phyloP scores from a whole-genome alignment of 768 basidiomycete species.

The Boletus huronensis region DNA sequence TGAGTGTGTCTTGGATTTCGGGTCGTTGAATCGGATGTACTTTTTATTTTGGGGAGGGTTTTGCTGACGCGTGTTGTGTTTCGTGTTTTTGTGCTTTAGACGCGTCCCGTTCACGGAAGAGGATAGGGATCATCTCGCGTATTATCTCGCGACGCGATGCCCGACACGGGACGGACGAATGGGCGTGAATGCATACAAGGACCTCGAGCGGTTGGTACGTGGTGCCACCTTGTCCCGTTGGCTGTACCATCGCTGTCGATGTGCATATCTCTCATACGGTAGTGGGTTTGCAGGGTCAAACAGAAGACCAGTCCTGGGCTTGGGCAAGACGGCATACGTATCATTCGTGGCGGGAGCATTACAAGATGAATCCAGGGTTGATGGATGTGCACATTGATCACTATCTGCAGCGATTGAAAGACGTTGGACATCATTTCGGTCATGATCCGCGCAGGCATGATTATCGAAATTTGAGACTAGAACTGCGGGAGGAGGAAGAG shows the following conservation, averaged over 20 bases:
- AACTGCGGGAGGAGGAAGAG: constrained; percentile 7
- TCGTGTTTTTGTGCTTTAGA: constrained; percentile 3
- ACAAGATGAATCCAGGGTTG: constrained; percentile 39
- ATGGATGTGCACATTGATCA: constrained; percentile 43
- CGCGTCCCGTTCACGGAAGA: constrained; percentile 34
- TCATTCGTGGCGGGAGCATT: constrained; percentile 63
- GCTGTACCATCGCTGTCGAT: neutral
- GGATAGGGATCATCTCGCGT: constrained; percentile 42
- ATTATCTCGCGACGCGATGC: constrained; percentile 48
- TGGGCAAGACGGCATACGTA: constrained; percentile 46
- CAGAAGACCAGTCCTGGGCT: constrained; percentile 36
- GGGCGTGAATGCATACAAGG: constrained; percentile 47
- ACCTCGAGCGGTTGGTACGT: constrained; percentile 48
- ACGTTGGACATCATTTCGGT: constrained; percentile 19
- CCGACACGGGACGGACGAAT: constrained; percentile 42
- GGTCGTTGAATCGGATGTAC: neutral
- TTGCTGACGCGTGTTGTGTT: neutral
- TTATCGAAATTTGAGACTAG: neutral
- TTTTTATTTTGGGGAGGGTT: neutral
- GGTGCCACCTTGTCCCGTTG: neutral
- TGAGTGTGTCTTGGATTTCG: constrained; percentile 1
- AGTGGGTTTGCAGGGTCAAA: constrained; percentile 18
- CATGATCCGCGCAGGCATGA: constrained; percentile 23
- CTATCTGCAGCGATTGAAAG: constrained; percentile 22
- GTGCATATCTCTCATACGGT: neutral